Evolutionary conservation across 75 land plant species (phyloP).

Genomic region (Cunninghamia lanceolata): DNA sequence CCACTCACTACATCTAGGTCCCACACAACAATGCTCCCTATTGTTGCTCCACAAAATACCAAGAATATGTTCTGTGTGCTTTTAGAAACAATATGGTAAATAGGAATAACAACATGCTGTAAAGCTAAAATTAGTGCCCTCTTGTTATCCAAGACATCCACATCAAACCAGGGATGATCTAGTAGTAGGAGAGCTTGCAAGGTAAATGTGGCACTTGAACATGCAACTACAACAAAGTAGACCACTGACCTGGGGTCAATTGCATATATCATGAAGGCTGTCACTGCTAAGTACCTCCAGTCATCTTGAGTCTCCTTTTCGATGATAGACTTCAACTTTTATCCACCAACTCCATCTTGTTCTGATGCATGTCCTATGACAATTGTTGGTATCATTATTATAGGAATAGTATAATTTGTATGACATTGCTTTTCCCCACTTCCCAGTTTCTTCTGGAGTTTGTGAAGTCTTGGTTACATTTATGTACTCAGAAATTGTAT

Average conservation of each 20-base stretch:
- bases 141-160: constrained; percentile 61
- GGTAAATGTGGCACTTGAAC: constrained; percentile 85
- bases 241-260: constrained; percentile 50
- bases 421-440: neutral
- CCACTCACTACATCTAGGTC: no score
- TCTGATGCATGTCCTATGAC: neutral
- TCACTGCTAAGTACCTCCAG: constrained; percentile 88
- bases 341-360: neutral
- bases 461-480: constrained; percentile 49
- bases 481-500: constrained; percentile 53
- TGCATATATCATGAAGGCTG: constrained; percentile 64
- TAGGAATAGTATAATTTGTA: neutral
- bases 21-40: no score
- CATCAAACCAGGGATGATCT: constrained; percentile 68
- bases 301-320: constrained; percentile 11
- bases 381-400: neutral
- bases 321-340: constrained; percentile 1
- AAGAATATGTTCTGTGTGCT: no score
- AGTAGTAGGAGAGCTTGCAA: constrained; percentile 67
- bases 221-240: constrained; percentile 76
- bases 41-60: no score
- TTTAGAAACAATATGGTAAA: constrained; percentile 8
- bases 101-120: constrained; percentile 71
- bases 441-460: neutral
- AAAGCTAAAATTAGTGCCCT: constrained; percentile 70